Percentiles rank a stretch among this genome's conserved stretches.
phyloP scores from a whole-genome alignment of 2,329 filamentous ascomycete genomes.

The Arachnopeziza araneosa region DNA sequence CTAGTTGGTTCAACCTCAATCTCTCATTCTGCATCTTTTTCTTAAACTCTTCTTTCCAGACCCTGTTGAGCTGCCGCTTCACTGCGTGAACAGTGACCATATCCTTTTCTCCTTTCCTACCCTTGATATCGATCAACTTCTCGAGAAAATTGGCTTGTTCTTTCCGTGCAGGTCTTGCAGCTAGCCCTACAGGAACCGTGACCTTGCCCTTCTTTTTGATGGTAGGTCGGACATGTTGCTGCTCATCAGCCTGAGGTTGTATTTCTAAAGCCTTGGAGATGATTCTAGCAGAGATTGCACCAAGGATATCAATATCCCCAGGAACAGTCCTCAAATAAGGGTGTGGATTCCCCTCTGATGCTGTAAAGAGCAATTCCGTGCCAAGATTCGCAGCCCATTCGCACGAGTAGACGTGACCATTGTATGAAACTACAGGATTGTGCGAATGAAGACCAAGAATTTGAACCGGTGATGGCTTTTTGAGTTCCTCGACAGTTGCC shows the following conservation, averaged over 20 bases:
- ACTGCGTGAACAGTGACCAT: constrained; percentile 54
- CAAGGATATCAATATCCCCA: constrained; percentile 63
- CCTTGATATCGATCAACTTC: constrained; percentile 60
- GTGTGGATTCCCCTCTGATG: constrained; percentile 38
- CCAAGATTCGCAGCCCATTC: constrained; percentile 79
- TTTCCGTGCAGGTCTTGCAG: constrained; percentile 30
- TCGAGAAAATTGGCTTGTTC: constrained; percentile 55
- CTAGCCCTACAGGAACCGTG: constrained; percentile 19
- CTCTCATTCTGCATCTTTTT: constrained; percentile 17
- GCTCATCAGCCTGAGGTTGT: constrained; percentile 31
- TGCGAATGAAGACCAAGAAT: constrained; percentile 75
- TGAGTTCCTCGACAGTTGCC: constrained; percentile 21
- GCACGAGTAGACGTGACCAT: constrained; percentile 72
- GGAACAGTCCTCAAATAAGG: constrained; percentile 46
- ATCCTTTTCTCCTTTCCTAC: constrained; percentile 57
- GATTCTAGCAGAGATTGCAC: constrained; percentile 64
- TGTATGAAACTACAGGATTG: constrained; percentile 75
- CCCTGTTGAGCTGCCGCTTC: constrained; percentile 24
- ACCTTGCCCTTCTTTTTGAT: constrained; percentile 1
- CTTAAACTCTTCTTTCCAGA: constrained; percentile 19
- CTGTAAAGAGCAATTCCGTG: constrained; percentile 71
- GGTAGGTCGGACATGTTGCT: background rate
- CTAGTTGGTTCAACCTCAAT: constrained; percentile 10
- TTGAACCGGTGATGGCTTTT: constrained; percentile 52
- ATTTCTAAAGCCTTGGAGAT: constrained; percentile 60